Evolutionary conservation across 306 rosid genomes (phyloP).

Genomic region (Echinosophora koreensis): DNA sequence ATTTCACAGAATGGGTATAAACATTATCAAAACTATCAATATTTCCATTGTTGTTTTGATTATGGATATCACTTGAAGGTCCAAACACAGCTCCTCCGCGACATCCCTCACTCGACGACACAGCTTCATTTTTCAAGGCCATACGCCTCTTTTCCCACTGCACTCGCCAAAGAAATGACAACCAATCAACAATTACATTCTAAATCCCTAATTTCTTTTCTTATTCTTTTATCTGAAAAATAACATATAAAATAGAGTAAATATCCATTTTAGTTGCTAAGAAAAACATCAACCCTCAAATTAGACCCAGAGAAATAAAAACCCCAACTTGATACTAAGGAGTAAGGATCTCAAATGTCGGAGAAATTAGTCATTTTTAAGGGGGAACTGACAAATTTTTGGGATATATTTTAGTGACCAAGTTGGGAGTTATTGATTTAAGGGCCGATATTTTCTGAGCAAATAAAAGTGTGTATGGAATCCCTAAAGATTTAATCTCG

Average conservation of each 20-base stretch:
- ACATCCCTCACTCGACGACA: conserved; percentile 47
- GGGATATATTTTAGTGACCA: neutral
- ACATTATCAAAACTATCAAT: conserved; percentile 70
- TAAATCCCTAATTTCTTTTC: neutral
- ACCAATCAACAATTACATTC: conserved; percentile 35
- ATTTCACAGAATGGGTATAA: conserved; percentile 63
- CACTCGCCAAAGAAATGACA: conserved; percentile 43
- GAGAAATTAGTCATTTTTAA: neutral
- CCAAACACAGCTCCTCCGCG: conserved; percentile 49
- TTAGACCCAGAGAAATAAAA: neutral
- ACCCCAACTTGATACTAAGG: too few relatives aligned
- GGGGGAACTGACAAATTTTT: neutral
- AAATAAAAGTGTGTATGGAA: neutral
- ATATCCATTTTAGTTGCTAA: neutral
- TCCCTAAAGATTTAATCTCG: neutral
- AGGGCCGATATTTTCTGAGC: neutral
- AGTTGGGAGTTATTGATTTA: neutral
- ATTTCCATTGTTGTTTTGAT: conserved; percentile 72
- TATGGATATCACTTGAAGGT: conserved; percentile 91
- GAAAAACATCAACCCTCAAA: neutral
- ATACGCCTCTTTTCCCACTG: conserved; percentile 92
- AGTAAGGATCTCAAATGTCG: neutral
- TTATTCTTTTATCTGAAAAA: neutral
- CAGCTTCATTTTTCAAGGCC: conserved; percentile 55
- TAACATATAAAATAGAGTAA: neutral